Conservation (phyloP, 257 asterid species). For the Solanum pimpinellifolium region DNA sequence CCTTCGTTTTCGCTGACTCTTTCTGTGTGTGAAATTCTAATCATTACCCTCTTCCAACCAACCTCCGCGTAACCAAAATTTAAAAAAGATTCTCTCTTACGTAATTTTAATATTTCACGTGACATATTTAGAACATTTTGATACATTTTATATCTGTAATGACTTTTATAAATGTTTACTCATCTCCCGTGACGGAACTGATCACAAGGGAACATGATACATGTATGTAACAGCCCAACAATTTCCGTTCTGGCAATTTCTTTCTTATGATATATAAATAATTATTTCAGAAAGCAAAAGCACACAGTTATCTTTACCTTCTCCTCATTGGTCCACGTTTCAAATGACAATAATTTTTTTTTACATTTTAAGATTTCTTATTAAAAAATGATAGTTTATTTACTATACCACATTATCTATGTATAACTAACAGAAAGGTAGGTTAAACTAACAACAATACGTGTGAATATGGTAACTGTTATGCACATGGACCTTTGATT, state of each 20-base stretch:
- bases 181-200: not conserved
- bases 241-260: not conserved
- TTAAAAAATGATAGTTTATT: too few relatives aligned
- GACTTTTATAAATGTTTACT: not conserved
- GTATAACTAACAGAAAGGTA: conserved; percentile 1
- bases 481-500: not conserved
- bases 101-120: too few relatives aligned
- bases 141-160: too few relatives aligned
- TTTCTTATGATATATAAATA: not conserved
- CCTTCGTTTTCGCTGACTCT: not conserved
- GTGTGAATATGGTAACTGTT: conserved; percentile 3
- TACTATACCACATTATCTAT: too few relatives aligned
- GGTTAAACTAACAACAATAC: conserved; percentile 8
- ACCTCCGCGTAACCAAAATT: not conserved
- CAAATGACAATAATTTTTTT: too few relatives aligned
- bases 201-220: not conserved
- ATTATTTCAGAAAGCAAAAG: too few relatives aligned
- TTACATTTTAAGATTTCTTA: too few relatives aligned
- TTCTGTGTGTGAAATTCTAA: not conserved
- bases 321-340: too few relatives aligned
- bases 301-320: too few relatives aligned
- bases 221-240: not conserved
- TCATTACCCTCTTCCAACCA: not conserved
- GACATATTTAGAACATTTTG: fast-evolving
- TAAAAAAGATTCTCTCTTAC: not conserved